Conservation (phyloP, 495 filamentous ascomycete species). For the Pyronema domesticum region DNA sequence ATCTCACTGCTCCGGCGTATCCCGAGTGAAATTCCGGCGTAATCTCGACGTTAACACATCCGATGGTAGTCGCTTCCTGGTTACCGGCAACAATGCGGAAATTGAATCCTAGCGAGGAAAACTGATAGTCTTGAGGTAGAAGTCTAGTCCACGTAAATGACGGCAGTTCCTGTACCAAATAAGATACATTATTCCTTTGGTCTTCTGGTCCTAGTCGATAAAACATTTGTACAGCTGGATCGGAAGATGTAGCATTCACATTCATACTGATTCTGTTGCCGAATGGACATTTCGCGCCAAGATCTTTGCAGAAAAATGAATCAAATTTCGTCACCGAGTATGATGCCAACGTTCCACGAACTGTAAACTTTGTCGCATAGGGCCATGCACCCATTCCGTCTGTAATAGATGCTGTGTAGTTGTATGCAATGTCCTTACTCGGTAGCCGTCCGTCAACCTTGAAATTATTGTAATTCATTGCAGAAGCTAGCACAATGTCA, state of each 20-base stretch:
- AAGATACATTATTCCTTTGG: slow-evolving; percentile 15
- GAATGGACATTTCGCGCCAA: slow-evolving; percentile 6
- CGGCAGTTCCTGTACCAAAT: slow-evolving; percentile 29
- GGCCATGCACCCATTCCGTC: slow-evolving; percentile 4
- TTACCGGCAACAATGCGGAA: slow-evolving; percentile 62
- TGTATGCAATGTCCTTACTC: slow-evolving; percentile 8
- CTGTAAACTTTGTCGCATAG: slow-evolving; percentile 9
- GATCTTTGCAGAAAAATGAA: slow-evolving; percentile 9
- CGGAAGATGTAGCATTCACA: background rate
- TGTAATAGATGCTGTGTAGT: slow-evolving; percentile 7
- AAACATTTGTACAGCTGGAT: background rate
- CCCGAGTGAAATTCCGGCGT: slow-evolving; percentile 59
- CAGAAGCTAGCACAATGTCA: background rate
- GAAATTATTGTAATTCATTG: slow-evolving; percentile 1
- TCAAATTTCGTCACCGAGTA: slow-evolving; percentile 5
- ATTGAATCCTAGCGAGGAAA: slow-evolving; percentile 57
- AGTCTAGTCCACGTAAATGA: slow-evolving; percentile 60
- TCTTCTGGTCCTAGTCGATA: slow-evolving; percentile 6
- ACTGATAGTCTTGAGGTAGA: slow-evolving; percentile 65
- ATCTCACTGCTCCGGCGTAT: slow-evolving; percentile 51
- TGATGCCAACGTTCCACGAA: slow-evolving; percentile 11
- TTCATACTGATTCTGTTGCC: background rate
- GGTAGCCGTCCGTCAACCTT: slow-evolving; percentile 2
- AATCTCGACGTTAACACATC: slow-evolving; percentile 60
- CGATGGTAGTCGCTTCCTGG: slow-evolving; percentile 36